These are phyloP conservation scores for Globisporangium apiculatum DNA, from an alignment of 352 stramenopile genomes.

Conservation along the genomic window DNA sequence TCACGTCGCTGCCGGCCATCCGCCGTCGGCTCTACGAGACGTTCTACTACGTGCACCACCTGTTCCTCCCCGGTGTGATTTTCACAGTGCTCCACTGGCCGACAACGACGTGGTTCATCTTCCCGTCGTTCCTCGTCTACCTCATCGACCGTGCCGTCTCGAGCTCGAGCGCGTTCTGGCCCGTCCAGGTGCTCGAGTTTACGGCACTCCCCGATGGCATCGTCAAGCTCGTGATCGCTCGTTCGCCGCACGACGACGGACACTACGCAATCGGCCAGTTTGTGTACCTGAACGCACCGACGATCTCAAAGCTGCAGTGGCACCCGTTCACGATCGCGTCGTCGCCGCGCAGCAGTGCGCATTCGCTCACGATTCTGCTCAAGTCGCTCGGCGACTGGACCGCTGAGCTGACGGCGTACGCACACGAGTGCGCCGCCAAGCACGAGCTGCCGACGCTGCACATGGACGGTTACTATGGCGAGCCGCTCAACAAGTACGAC, in stretches of 20 bases:
- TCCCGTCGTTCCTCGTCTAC: conserved; percentile 32
- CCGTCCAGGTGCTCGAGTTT: conserved; percentile 23
- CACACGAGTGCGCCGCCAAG: conserved; percentile 23
- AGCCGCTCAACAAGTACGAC: conserved; percentile 23
- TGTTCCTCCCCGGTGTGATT: conserved; percentile 25
- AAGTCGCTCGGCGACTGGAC: conserved; percentile 43
- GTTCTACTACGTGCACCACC: conserved; percentile 41
- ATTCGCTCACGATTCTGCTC: conserved; percentile 26
- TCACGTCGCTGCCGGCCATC: conserved; percentile 28
- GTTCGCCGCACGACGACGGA: conserved; percentile 8
- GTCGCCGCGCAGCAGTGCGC: conserved; percentile 17
- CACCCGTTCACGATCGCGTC: conserved; percentile 44
- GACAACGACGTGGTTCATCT: conserved; percentile 26
- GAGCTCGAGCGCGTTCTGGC: conserved; percentile 13
- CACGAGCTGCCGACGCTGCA: conserved; percentile 21
- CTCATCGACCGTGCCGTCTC: conserved; percentile 26
- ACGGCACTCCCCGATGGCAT: conserved; percentile 16
- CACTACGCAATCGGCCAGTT: conserved; percentile 33
- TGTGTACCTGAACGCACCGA: conserved; percentile 35
- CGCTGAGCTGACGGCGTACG: conserved; percentile 19
- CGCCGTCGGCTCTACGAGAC: conserved; percentile 31
- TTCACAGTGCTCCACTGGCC: conserved; percentile 33
- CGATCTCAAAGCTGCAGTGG: conserved; percentile 45
- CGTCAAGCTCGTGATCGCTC: conserved; percentile 30
- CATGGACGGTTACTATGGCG: conserved; percentile 37